Percentiles rank a stretch among this genome's conserved stretches.
These are phyloP conservation scores for Rickenella mellea DNA, from an alignment of 768 basidiomycete genomes.

Conservation along the genomic window DNA sequence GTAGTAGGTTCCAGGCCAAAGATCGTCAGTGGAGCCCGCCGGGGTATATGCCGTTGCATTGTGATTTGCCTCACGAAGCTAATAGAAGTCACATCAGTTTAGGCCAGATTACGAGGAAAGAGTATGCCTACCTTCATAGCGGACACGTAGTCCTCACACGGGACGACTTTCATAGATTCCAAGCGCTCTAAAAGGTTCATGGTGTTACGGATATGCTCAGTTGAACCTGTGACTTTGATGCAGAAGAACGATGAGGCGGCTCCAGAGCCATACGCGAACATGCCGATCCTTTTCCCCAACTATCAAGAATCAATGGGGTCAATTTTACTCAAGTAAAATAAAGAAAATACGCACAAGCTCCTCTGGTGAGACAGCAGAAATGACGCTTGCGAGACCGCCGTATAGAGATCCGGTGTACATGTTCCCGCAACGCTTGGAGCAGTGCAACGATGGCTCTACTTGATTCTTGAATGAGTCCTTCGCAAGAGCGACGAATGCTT, in stretches of 20 bases:
- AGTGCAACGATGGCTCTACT: slow-evolving; percentile 76
- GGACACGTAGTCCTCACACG: slow-evolving; percentile 86
- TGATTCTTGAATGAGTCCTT: slow-evolving; percentile 67
- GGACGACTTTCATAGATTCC: slow-evolving; percentile 80
- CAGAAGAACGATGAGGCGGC: slow-evolving; percentile 94
- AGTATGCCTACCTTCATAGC: slow-evolving; percentile 52
- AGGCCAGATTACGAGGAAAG: slow-evolving; percentile 2
- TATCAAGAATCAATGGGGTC: background rate
- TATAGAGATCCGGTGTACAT: slow-evolving; percentile 98
- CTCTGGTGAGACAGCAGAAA: slow-evolving; percentile 63
- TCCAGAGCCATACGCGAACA: slow-evolving; percentile 97
- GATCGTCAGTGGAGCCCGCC: slow-evolving; percentile 78
- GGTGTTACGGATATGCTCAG: slow-evolving; percentile 68
- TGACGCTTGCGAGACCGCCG: slow-evolving; percentile 82
- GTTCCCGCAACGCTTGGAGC: slow-evolving; percentile 89
- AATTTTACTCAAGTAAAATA: background rate
- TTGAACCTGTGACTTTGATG: slow-evolving; percentile 80
- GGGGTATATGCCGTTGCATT: slow-evolving; percentile 81
- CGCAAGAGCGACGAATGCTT: slow-evolving; percentile 75
- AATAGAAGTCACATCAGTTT: background rate
- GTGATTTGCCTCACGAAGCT: slow-evolving; percentile 97
- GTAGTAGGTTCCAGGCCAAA: slow-evolving; percentile 93
- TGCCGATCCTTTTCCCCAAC: slow-evolving; percentile 73
- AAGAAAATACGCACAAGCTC: slow-evolving; percentile 27
- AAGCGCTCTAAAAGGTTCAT: slow-evolving; percentile 74